Evolutionary conservation across 2,329 filamentous ascomycete species (phyloP).

Genomic region (Chrysoporthe austroafricana): DNA sequence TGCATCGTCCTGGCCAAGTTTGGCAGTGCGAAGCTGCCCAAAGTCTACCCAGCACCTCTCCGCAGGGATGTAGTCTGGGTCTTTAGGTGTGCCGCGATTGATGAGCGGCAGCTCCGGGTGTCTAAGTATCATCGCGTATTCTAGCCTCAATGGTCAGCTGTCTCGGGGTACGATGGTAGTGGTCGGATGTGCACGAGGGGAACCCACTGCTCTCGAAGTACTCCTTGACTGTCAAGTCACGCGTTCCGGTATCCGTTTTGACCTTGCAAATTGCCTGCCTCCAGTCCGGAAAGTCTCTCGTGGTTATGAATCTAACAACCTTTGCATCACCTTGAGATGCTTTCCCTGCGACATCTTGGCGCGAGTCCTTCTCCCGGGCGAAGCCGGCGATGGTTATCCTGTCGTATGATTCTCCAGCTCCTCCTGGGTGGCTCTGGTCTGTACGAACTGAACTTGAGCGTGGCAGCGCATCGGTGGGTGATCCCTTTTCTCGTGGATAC

Average conservation of each 20-base stretch:
- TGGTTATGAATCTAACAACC: too few species aligned
- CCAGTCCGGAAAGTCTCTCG: not conserved
- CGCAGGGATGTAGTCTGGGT: slow-evolving; percentile 67
- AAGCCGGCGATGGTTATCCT: not conserved
- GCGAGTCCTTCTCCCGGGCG: slow-evolving; percentile 1
- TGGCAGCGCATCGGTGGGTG: not conserved
- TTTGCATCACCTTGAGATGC: slow-evolving; percentile 22
- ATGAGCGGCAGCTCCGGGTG: slow-evolving; percentile 59
- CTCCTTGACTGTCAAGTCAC: not conserved
- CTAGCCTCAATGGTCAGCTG: not conserved
- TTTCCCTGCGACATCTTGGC: slow-evolving; percentile 22
- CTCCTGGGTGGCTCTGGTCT: slow-evolving; percentile 1
- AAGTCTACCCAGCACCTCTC: slow-evolving; percentile 67
- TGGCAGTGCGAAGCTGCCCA: slow-evolving; percentile 66
- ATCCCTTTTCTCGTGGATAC: slow-evolving; percentile 32
- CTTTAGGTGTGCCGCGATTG: slow-evolving; percentile 63
- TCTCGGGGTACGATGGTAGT: not conserved
- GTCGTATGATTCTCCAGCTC: not conserved
- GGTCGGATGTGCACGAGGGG: not conserved
- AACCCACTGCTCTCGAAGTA: not conserved
- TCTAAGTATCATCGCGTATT: not conserved
- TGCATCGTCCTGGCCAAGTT: slow-evolving; percentile 65
- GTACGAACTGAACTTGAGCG: slow-evolving; percentile 30
- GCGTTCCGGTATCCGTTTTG: not conserved
- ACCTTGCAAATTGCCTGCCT: not conserved